Conservation (phyloP, 306 rosid genomes). For the Lupinus albus region DNA sequence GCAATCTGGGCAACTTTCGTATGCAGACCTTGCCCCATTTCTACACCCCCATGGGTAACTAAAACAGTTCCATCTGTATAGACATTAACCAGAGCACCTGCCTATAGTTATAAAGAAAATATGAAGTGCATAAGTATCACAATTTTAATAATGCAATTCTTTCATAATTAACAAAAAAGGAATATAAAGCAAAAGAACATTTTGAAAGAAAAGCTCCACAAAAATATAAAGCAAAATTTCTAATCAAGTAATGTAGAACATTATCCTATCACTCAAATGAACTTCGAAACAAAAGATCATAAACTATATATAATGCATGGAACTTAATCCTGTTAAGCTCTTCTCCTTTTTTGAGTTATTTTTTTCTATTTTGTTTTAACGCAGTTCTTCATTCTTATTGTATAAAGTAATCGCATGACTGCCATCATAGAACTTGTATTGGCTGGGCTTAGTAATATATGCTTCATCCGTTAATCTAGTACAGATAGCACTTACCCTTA, state of each 20-base stretch:
- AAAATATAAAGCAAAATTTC: slow-evolving; percentile 25
- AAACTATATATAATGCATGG: background rate
- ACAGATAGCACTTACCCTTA: slow-evolving; percentile 19
- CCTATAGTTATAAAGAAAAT: slow-evolving; percentile 56
- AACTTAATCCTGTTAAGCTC: slow-evolving; percentile 11
- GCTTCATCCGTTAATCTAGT: slow-evolving; percentile 1
- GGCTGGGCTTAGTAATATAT: background rate
- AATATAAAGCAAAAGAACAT: slow-evolving; percentile 11
- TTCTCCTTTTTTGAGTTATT: slow-evolving; percentile 3
- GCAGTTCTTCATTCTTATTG: background rate
- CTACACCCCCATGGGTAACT: slow-evolving; percentile 95
- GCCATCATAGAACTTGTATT: slow-evolving; percentile 6
- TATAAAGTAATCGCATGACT: slow-evolving; percentile 4
- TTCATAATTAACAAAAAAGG: slow-evolving; percentile 1
- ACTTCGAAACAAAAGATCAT: background rate
- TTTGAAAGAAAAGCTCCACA: slow-evolving; percentile 24
- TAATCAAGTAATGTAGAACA: slow-evolving; percentile 17
- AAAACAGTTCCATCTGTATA: slow-evolving; percentile 97
- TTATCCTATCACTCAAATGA: slow-evolving; percentile 19
- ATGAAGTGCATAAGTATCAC: slow-evolving; percentile 14
- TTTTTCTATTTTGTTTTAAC: slow-evolving; percentile 21
- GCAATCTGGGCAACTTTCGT: slow-evolving; percentile 96
- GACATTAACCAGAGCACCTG: slow-evolving; percentile 96
- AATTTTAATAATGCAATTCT: slow-evolving; percentile 29
- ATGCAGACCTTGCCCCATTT: slow-evolving; percentile 98